A percentile compares a stretch with the other conserved stretches of the same genome.
These are phyloP conservation scores for Plasmodium chabaudi DNA, from an alignment of 169 alveolate genomes.

Conservation along the genomic window DNA sequence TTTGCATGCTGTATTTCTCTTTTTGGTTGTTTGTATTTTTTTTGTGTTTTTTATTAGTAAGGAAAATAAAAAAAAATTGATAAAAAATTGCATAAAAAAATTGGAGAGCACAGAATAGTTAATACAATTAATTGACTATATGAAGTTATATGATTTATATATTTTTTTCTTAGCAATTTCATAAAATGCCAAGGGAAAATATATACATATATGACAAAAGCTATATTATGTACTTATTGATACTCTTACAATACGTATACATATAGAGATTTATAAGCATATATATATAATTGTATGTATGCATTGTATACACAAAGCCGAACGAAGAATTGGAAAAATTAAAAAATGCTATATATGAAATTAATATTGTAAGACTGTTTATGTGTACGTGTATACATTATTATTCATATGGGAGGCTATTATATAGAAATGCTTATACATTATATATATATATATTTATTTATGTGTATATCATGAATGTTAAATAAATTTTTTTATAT, in stretches of 20 bases:
- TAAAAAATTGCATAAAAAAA: no score
- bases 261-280: background rate
- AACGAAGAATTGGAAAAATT: no score
- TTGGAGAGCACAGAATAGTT: no score
- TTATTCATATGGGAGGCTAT: background rate
- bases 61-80: background rate
- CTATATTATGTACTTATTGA: no score
- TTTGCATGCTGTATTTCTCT: background rate
- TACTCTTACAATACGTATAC: no score
- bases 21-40: background rate
- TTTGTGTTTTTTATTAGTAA: slow-evolving; percentile 6
- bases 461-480: slow-evolving; percentile 2
- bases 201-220: no score
- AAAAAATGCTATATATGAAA: no score
- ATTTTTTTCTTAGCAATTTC: no score
- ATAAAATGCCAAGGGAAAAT: no score
- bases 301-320: background rate
- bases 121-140: no score
- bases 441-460: background rate
- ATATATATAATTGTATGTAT: background rate
- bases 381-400: slow-evolving; percentile 10
- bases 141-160: no score
- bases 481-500: no score
- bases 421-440: background rate
- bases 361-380: background rate